Evolutionary conservation across 2,329 filamentous ascomycete species (phyloP).

Genomic region (Mariannaea elegans): DNA sequence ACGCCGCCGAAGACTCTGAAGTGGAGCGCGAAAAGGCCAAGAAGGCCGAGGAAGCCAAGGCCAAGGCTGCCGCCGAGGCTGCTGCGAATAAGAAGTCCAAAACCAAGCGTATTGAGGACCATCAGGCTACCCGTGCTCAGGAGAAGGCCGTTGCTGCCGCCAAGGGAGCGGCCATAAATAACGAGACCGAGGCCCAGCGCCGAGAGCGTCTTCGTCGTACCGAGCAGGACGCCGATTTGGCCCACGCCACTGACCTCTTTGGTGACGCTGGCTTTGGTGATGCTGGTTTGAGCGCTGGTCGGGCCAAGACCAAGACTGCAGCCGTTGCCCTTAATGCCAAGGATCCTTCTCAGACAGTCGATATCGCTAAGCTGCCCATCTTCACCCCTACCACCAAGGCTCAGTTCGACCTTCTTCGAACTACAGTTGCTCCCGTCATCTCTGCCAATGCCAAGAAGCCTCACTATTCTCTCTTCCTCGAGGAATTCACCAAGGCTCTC

Average conservation of each 20-base stretch:
- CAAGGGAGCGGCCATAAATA: slow-evolving; percentile 68
- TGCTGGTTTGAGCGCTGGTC: slow-evolving; percentile 71
- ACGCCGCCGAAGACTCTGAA: slow-evolving; percentile 95
- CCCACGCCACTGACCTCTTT: slow-evolving; percentile 91
- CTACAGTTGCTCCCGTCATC: slow-evolving; percentile 82
- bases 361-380: slow-evolving; percentile 80
- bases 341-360: slow-evolving; percentile 81
- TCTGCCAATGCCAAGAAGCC: slow-evolving; percentile 82
- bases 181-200: slow-evolving; percentile 75
- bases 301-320: slow-evolving; percentile 72
- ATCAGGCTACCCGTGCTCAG: slow-evolving; percentile 68
- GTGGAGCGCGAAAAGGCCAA: slow-evolving; percentile 94
- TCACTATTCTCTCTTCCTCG: slow-evolving; percentile 88
- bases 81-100: slow-evolving; percentile 93
- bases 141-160: slow-evolving; percentile 62
- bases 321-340: slow-evolving; percentile 74
- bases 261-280: slow-evolving; percentile 82
- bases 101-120: slow-evolving; percentile 84
- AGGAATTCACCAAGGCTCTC: slow-evolving; percentile 89
- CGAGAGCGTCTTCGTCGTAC: slow-evolving; percentile 79
- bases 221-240: slow-evolving; percentile 89
- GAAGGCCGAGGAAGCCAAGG: slow-evolving; percentile 86
- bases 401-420: slow-evolving; percentile 83
- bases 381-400: slow-evolving; percentile 91
- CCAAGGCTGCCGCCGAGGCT: slow-evolving; percentile 87